phyloP scores from a whole-genome alignment of 1,284 basidiomycete genomes.

The Puccinia hordei region DNA sequence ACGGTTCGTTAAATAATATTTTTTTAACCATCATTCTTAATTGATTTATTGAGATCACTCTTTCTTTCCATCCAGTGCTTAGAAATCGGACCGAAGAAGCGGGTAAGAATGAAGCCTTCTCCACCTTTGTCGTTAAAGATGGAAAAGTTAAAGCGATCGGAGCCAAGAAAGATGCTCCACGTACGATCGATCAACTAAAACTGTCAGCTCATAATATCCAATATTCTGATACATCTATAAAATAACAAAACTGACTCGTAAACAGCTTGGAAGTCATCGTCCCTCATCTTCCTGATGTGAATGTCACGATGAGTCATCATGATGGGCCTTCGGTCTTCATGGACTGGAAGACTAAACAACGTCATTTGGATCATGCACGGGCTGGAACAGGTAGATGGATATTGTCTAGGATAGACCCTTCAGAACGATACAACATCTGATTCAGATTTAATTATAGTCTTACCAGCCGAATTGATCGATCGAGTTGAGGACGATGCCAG shows the following conservation, averaged over 20 bases:
- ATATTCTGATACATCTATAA: too few species aligned
- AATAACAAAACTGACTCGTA: neutral
- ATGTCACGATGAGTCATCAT: conserved; percentile 54
- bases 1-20: too few species aligned
- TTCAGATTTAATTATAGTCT: neutral
- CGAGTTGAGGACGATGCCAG: conserved; percentile 52
- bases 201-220: conserved; percentile 14
- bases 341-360: conserved; percentile 49
- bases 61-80: conserved; percentile 17
- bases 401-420: too few species aligned
- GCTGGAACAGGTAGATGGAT: conserved; percentile 34
- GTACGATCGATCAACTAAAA: conserved; percentile 43
- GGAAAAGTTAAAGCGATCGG: conserved; percentile 25
- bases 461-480: conserved; percentile 51
- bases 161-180: conserved; percentile 31
- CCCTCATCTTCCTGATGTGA: conserved; percentile 52
- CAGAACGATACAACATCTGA: too few species aligned
- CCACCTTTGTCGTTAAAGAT: conserved; percentile 39
- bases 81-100: conserved; percentile 27
- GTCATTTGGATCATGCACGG: conserved; percentile 48
- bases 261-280: conserved; percentile 41
- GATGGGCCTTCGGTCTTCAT: conserved; percentile 54
- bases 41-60: neutral
- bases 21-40: too few species aligned
- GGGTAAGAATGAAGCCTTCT: conserved; percentile 21